These are phyloP conservation scores for Deuterostichococcus epilithicus DNA, from an alignment of 139 green algal species.

Conservation along the genomic window DNA sequence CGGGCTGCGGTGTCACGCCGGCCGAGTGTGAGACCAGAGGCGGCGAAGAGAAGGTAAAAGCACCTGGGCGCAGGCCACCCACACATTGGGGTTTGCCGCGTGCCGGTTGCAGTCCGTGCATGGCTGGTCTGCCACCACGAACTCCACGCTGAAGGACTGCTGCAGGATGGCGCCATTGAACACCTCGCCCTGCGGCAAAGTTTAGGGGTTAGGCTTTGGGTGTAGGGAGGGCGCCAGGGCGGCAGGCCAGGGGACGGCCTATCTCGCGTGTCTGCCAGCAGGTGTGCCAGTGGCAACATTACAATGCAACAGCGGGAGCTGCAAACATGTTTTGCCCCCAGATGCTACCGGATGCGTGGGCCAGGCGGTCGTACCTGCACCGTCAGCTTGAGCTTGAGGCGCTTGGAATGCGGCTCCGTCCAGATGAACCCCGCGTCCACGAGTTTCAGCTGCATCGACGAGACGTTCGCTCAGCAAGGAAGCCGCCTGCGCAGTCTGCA, in stretches of 20 bases:
- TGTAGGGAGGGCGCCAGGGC: no score
- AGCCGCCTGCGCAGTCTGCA: no score
- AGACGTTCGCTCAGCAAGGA: constrained; percentile 4
- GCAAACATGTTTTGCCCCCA: no score
- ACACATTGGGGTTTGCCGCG: constrained; percentile 93
- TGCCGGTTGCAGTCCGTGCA: constrained; percentile 84
- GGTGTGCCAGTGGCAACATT: no score
- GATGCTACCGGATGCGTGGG: no score
- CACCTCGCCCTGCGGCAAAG: constrained; percentile 78
- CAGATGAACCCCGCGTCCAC: constrained; percentile 98
- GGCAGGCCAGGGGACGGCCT: no score
- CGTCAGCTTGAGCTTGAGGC: constrained; percentile 95
- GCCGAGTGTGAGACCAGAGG: no score
- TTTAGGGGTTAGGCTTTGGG: neutral
- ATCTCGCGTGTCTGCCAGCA: no score
- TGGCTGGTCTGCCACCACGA: constrained; percentile 93
- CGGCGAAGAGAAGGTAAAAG: neutral
- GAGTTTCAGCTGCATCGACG: constrained; percentile 80
- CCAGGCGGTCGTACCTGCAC: constrained; percentile 64
- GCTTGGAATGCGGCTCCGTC: constrained; percentile 97
- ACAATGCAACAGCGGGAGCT: no score
- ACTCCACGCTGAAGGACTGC: constrained; percentile 95
- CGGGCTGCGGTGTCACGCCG: no score
- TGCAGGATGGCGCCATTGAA: constrained; percentile 97
- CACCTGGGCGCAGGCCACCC: constrained; percentile 87